phyloP scores from a whole-genome alignment of 2,329 filamentous ascomycete genomes.

The Fusarium avenaceum region DNA sequence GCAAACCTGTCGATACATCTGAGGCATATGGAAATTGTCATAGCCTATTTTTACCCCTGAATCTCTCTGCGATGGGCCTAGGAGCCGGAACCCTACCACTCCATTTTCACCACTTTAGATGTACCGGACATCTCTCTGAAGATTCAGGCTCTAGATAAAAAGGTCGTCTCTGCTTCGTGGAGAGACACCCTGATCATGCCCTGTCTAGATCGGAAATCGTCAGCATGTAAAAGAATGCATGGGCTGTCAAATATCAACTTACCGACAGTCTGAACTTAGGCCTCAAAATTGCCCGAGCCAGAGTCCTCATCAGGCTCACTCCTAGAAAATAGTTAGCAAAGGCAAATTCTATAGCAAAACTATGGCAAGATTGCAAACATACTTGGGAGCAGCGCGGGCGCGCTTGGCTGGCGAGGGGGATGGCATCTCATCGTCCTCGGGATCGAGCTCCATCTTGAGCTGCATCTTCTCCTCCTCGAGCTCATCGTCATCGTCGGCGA shows the following conservation, averaged over 20 bases:
- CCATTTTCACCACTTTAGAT: neutral
- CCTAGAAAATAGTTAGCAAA: constrained; percentile 31
- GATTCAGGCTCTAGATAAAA: neutral
- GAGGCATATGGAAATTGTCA: constrained; percentile 27
- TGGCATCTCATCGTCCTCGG: constrained; percentile 11
- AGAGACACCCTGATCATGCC: no score
- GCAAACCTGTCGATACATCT: constrained; percentile 22
- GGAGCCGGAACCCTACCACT: constrained; percentile 6
- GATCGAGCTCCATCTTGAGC: constrained; percentile 47
- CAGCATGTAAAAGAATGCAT: neutral
- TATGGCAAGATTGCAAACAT: constrained; percentile 1
- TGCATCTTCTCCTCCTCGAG: constrained; percentile 44
- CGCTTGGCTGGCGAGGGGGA: constrained; percentile 46
- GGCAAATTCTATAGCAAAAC: rapidly evolving
- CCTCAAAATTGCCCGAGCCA: constrained; percentile 8
- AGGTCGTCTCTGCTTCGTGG: no score
- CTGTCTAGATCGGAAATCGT: neutral
- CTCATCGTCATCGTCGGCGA: constrained; percentile 45
- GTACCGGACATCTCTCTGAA: neutral
- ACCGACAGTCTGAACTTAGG: constrained; percentile 17
- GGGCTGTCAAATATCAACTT: neutral
- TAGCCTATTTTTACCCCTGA: constrained; percentile 20
- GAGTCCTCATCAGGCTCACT: constrained; percentile 29
- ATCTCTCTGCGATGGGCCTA: constrained; percentile 26
- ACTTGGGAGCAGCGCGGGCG: constrained; percentile 41